Percentiles rank a stretch among this genome's conserved stretches.
Conservation (phyloP, 139 green algal species). For the Pycnococcus provasolii region DNA sequence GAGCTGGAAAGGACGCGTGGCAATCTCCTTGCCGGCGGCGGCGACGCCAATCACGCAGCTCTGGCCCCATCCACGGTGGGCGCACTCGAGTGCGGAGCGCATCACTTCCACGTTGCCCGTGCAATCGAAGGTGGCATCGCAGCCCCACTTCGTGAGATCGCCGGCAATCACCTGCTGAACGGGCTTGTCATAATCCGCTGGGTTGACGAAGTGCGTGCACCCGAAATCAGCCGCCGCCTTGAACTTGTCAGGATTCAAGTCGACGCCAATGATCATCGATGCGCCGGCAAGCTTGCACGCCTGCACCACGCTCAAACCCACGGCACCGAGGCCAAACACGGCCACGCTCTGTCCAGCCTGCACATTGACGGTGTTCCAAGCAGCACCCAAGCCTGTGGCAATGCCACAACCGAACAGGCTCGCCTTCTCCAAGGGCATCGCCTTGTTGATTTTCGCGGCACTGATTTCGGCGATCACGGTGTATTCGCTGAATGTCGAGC, state of each 20-base stretch:
- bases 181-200: constrained; percentile 33
- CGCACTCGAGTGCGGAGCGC: constrained; percentile 82
- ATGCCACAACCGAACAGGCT: constrained; percentile 51
- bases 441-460: constrained; percentile 34
- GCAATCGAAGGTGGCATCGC: constrained; percentile 91
- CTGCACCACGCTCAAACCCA: constrained; percentile 73
- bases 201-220: constrained; percentile 43
- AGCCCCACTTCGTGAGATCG: constrained; percentile 77
- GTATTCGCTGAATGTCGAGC: constrained; percentile 92
- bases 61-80: constrained; percentile 50
- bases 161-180: constrained; percentile 38
- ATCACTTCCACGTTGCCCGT: constrained; percentile 86
- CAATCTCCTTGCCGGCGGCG: constrained; percentile 74
- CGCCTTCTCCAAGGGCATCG: constrained; percentile 44
- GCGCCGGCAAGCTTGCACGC: constrained; percentile 61
- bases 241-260: constrained; percentile 83
- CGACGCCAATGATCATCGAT: constrained; percentile 75
- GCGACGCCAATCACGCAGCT: constrained; percentile 57
- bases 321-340: constrained; percentile 35
- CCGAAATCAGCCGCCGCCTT: constrained; percentile 36
- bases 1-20: constrained; percentile 91
- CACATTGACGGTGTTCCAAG: constrained; percentile 83
- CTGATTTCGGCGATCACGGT: constrained; percentile 83
- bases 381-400: not conserved
- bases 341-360: constrained; percentile 68